Percentiles rank a stretch among this genome's conserved stretches.
Evolutionary conservation across 306 rosid species (phyloP).

Genomic region (Ochetophila trinervis): DNA sequence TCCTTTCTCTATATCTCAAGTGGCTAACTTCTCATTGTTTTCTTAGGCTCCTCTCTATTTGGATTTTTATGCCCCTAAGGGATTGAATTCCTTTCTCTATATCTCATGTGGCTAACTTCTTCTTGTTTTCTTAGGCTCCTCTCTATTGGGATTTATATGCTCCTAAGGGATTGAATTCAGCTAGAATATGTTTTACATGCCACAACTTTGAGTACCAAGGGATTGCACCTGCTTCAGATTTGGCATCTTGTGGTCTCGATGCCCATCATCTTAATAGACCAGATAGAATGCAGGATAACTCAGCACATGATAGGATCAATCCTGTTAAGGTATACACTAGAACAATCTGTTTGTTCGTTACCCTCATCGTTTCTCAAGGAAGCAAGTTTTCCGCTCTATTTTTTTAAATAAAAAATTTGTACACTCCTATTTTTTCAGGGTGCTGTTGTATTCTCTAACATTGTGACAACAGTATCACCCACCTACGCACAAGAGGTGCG

Average conservation of each 20-base stretch:
- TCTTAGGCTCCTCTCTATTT: conserved; percentile 91
- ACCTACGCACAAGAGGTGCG: conserved; percentile 94
- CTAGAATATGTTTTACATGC: conserved; percentile 96
- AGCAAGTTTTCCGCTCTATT: not conserved
- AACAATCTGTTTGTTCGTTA: conserved; percentile 18
- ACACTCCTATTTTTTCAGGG: conserved; percentile 51
- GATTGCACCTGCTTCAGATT: conserved; percentile 69
- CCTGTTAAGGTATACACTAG: conserved; percentile 64
- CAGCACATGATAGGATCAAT: conserved; percentile 72
- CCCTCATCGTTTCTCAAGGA: not conserved
- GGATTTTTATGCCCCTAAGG: conserved; percentile 75
- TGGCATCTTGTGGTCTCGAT: conserved; percentile 86
- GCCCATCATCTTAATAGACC: conserved; percentile 59
- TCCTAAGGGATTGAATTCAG: conserved; percentile 82
- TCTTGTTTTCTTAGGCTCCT: conserved; percentile 71
- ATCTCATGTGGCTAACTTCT: not conserved
- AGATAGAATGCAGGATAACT: conserved; percentile 94
- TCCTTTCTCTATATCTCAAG: conserved; percentile 4
- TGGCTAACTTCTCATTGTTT: conserved; percentile 20
- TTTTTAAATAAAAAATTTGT: not conserved
- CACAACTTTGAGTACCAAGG: conserved; percentile 99
- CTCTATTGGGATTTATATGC: conserved; percentile 84
- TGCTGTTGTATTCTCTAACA: conserved; percentile 88
- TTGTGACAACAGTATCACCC: conserved; percentile 96
- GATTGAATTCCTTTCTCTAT: conserved; percentile 54